Percentiles rank a stretch among this genome's conserved stretches.
phyloP scores from a whole-genome alignment of 768 basidiomycete genomes.

The Scleroderma bovista region DNA sequence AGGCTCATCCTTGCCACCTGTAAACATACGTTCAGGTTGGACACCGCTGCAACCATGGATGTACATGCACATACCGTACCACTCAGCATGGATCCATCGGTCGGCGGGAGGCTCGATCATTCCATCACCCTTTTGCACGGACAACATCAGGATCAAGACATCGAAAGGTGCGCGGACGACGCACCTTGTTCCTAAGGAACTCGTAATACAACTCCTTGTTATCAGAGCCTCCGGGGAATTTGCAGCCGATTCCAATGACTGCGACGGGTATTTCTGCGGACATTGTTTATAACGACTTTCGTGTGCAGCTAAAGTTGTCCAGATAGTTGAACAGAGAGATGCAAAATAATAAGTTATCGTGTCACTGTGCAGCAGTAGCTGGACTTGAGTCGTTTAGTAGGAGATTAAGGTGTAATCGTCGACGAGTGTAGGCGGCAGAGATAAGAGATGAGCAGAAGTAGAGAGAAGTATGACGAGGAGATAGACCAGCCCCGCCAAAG shows the following conservation, averaged over 20 bases:
- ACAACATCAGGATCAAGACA: neutral
- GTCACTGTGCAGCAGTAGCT: neutral
- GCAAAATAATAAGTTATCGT: neutral
- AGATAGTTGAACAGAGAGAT: neutral
- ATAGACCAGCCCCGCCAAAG: neutral
- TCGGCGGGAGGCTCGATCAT: conserved; percentile 22
- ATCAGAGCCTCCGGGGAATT: conserved; percentile 28
- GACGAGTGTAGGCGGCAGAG: neutral
- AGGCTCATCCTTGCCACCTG: conserved; percentile 27
- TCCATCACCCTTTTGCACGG: conserved; percentile 23
- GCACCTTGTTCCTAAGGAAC: conserved; percentile 26
- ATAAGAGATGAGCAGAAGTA: neutral
- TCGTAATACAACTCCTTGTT: conserved; percentile 26
- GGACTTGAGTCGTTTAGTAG: neutral
- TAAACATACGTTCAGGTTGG: neutral
- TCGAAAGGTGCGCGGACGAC: neutral
- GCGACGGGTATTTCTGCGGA: conserved; percentile 26
- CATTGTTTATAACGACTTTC: conserved; percentile 11
- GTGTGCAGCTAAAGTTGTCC: neutral
- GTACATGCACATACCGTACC: conserved; percentile 20
- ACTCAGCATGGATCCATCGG: conserved; percentile 26
- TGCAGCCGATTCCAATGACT: conserved; percentile 29
- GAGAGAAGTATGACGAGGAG: neutral
- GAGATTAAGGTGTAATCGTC: neutral
- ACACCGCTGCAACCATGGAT: neutral